Percentiles rank a stretch among this genome's conserved stretches.
These are phyloP conservation scores for Farysia itapuensis DNA, from an alignment of 1,284 basidiomycete genomes.

Conservation along the genomic window DNA sequence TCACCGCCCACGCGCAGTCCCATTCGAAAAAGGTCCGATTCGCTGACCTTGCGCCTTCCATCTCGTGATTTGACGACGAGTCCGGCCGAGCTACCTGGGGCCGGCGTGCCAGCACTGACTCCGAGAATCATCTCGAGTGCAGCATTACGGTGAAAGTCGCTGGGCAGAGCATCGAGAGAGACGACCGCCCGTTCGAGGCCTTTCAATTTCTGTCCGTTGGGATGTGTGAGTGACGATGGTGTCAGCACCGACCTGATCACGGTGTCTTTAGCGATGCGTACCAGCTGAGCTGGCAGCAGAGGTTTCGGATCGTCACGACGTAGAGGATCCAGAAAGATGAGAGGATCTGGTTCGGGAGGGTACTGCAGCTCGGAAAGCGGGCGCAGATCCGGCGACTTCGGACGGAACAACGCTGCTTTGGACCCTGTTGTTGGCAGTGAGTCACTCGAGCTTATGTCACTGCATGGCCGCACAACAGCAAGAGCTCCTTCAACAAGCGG, in stretches of 20 bases:
- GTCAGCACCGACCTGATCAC: constrained; percentile 44
- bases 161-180: constrained; percentile 50
- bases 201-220: constrained; percentile 29
- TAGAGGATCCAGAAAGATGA: constrained; percentile 56
- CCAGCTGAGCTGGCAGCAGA: constrained; percentile 42
- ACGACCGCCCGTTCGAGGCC: constrained; percentile 46
- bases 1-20: constrained; percentile 50
- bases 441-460: not conserved
- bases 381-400: constrained; percentile 37
- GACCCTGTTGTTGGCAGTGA: not conserved
- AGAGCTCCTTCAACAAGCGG: not conserved
- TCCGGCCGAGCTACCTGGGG: constrained; percentile 13
- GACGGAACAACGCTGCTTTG: constrained; percentile 19
- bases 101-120: constrained; percentile 23
- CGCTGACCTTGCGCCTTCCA: constrained; percentile 39
- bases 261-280: constrained; percentile 44
- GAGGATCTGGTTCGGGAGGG: constrained; percentile 55
- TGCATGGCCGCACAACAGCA: not conserved
- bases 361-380: constrained; percentile 43
- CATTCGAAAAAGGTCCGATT: constrained; percentile 55
- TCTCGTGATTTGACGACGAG: constrained; percentile 11
- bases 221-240: constrained; percentile 22
- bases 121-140: constrained; percentile 58
- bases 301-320: constrained; percentile 55
- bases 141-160: constrained; percentile 44